Conservation (phyloP, 345 rosid genomes). For the Acer negundo region DNA sequence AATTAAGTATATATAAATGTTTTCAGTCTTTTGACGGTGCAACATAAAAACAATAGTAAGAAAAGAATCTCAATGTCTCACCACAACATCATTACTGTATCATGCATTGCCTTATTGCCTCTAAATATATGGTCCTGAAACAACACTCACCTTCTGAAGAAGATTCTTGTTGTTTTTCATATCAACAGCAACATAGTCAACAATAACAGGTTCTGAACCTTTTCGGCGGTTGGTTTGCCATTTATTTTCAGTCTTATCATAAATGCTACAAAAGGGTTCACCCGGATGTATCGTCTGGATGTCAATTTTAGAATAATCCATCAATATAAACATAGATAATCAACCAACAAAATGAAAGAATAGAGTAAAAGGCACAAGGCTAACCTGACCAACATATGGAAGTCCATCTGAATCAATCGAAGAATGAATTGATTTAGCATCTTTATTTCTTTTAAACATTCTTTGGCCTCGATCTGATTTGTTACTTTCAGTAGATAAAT, state of each 20-base stretch:
- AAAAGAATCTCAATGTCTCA: background rate
- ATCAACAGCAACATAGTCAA: constrained; percentile 85
- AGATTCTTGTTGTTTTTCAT: constrained; percentile 59
- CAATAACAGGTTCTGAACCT: constrained; percentile 74
- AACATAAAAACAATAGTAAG: background rate
- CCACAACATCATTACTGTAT: background rate
- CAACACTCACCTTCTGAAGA: constrained; percentile 66
- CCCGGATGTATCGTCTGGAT: constrained; percentile 68
- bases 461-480: constrained; percentile 44
- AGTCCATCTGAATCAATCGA: constrained; percentile 86
- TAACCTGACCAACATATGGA: constrained; percentile 93
- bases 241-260: constrained; percentile 49
- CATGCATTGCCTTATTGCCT: background rate
- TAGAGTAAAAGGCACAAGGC: constrained; percentile 14
- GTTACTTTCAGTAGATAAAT: constrained; percentile 60
- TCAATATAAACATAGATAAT: constrained; percentile 4
- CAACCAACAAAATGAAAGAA: background rate
- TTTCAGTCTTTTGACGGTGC: background rate
- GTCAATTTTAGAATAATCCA: constrained; percentile 1
- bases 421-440: constrained; percentile 50
- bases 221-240: constrained; percentile 43
- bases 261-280: constrained; percentile 73
- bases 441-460: constrained; percentile 59
- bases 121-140: background rate
- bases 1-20: background rate